Percentiles rank a stretch among this genome's conserved stretches.
Evolutionary conservation across 2,329 filamentous ascomycete genomes (phyloP).

Genomic region (Whalleya microplaca): DNA sequence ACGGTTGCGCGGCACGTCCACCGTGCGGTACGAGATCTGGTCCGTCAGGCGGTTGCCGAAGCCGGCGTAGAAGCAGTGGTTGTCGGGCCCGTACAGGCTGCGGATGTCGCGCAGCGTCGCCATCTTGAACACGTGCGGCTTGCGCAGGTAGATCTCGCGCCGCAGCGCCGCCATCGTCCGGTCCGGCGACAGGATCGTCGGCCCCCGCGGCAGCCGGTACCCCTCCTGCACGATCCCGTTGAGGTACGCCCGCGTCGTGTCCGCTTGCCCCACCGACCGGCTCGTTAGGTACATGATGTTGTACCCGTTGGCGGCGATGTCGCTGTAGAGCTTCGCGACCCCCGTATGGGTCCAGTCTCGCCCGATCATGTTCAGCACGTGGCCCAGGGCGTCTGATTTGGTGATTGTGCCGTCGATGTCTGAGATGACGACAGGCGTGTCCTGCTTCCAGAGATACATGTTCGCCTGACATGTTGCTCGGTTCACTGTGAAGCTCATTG

Average conservation of each 20-base stretch:
- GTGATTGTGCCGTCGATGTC: constrained; percentile 99
- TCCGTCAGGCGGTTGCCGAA: constrained; percentile 97
- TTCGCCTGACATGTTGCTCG: constrained; percentile 87
- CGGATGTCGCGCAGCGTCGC: constrained; percentile 93
- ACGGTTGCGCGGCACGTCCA: constrained; percentile 89
- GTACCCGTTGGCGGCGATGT: constrained; percentile 94
- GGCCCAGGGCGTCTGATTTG: constrained; percentile 92
- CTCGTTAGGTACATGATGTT: constrained; percentile 98
- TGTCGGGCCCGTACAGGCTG: constrained; percentile 76
- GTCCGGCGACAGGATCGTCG: constrained; percentile 93
- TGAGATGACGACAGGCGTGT: constrained; percentile 93
- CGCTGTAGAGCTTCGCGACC: constrained; percentile 95
- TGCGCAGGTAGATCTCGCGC: constrained; percentile 90
- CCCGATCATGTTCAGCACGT: constrained; percentile 94
- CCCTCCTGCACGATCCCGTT: constrained; percentile 88
- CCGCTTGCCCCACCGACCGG: constrained; percentile 89
- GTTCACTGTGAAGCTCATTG: constrained; percentile 96
- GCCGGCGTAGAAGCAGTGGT: constrained; percentile 91
- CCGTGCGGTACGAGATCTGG: constrained; percentile 91
- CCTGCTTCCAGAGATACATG: constrained; percentile 93
- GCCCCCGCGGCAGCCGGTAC: constrained; percentile 83
- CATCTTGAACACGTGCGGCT: constrained; percentile 99
- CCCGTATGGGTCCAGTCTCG: constrained; percentile 97
- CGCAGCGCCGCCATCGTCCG: constrained; percentile 91
- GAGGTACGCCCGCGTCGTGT: constrained; percentile 86